Evolutionary conservation across 768 basidiomycete species (phyloP).

Genomic region (Scleroderma bovista): DNA sequence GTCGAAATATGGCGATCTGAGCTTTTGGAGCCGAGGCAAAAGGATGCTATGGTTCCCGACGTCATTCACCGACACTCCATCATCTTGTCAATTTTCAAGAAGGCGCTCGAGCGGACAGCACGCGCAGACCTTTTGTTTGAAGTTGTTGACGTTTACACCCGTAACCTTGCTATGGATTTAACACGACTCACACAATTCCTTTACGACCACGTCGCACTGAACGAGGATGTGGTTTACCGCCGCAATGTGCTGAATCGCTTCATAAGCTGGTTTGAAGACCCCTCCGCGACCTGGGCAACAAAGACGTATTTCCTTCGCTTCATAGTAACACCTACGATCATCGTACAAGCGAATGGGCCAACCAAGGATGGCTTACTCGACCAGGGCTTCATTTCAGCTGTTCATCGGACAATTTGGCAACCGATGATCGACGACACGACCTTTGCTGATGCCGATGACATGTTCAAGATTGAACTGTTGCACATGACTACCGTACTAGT

Average conservation of each 20-base stretch:
- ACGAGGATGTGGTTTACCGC: slow-evolving; percentile 60
- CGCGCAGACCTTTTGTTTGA: slow-evolving; percentile 89
- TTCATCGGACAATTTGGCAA: slow-evolving; percentile 78
- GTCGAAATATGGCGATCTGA: slow-evolving; percentile 67
- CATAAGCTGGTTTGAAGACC: slow-evolving; percentile 74
- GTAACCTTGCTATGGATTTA: slow-evolving; percentile 76
- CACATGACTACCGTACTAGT: slow-evolving; percentile 87
- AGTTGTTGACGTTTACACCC: slow-evolving; percentile 73
- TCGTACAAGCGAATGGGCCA: slow-evolving; percentile 63
- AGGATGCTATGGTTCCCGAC: slow-evolving; percentile 41
- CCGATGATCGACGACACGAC: slow-evolving; percentile 54
- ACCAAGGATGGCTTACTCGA: slow-evolving; percentile 62
- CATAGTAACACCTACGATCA: slow-evolving; percentile 80
- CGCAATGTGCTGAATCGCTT: slow-evolving; percentile 85
- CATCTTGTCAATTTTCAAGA: slow-evolving; percentile 73
- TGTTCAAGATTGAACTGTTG: slow-evolving; percentile 85
- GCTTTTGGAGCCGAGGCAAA: slow-evolving; percentile 39
- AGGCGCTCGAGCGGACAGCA: slow-evolving; percentile 59
- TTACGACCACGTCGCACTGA: slow-evolving; percentile 77
- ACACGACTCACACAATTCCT: slow-evolving; percentile 78
- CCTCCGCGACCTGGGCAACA: slow-evolving; percentile 58
- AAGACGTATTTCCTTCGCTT: slow-evolving; percentile 78
- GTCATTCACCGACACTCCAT: slow-evolving; percentile 55
- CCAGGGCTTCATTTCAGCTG: slow-evolving; percentile 57
- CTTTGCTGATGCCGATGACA: slow-evolving; percentile 66